Evolutionary conservation across 805 yeast species (phyloP), one percentile per base, ranked within the genome.

Genomic region (Yamadazyma insecticola): DNA sequence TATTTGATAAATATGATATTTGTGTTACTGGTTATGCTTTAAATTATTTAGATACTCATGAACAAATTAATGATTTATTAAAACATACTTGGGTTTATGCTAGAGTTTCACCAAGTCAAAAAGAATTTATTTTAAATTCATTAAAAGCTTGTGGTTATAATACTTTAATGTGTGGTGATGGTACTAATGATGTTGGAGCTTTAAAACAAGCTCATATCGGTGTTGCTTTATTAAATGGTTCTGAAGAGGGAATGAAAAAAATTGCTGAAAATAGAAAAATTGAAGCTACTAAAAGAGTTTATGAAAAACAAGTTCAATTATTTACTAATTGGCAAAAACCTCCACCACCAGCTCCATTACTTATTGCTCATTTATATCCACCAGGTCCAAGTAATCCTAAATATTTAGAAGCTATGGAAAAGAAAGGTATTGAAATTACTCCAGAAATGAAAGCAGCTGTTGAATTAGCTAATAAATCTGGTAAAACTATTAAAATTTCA

Each of bases 171-270:
- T 92, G 98, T 63, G 98, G 98, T 70, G 98, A 92, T 63, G 98
- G 98, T 63, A 92, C 98, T n/a, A 92, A 92, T 55, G 98, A 92
- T 69, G 98, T 92, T 30, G 98, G 98, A 60, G 98, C 98, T 33
- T 75, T 92, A 63, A 92, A 92, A 60, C 97, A 92, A 67, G 97
- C 98, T 2, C 95, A 92, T 53, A 82, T 92, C 52, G 98, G 98
- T 69, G 85, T 92, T 55, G 98, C 98, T n/a, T 68, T 92, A 47
- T 72, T 92, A 56, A 92, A 92, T 51, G 98, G 97, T 63, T 89
- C 98, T 35, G 95, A 85, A 53, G 96, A 86, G 32, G 83, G 95
- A 28, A 70, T 92, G 77, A 83, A 83, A 62, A 86, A 88, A 61
- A 75, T 89, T 37, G 86, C 82, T 32, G 97, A 90, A 43, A 75